phyloP scores from a whole-genome alignment of 2,329 filamentous ascomycete species.

The Fusarium napiforme region DNA sequence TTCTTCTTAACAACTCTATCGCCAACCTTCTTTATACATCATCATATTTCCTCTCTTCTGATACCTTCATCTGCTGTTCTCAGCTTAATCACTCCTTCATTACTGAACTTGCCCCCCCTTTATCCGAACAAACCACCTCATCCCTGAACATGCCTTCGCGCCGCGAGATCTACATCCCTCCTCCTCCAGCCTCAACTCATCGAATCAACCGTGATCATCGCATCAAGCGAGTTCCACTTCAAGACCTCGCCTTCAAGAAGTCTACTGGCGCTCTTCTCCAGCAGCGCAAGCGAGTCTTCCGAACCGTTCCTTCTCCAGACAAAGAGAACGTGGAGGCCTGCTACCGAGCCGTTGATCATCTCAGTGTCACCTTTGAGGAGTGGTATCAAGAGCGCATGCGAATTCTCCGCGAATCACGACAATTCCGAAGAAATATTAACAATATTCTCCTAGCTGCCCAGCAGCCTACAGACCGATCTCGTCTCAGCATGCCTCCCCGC shows the following conservation, averaged over 20 bases:
- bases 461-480: conserved; percentile 42
- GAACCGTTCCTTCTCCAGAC: conserved; percentile 40
- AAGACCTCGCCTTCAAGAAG: conserved; percentile 41
- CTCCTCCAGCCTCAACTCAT: neutral
- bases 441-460: conserved; percentile 44
- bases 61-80: neutral
- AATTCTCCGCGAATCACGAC: neutral
- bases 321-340: conserved; percentile 45
- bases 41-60: neutral
- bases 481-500: conserved; percentile 51
- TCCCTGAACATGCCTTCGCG: conserved; percentile 29
- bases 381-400: conserved; percentile 1
- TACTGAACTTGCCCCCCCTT: neutral
- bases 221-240: conserved; percentile 43
- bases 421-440: conserved; percentile 15
- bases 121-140: neutral
- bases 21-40: neutral
- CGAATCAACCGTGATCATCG: conserved; percentile 9
- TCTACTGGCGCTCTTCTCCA: conserved; percentile 34
- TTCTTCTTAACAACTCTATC: neutral
- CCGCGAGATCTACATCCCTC: neutral
- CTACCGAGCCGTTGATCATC: conserved; percentile 26
- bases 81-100: neutral
- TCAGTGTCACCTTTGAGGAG: conserved; percentile 8
- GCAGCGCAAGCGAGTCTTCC: conserved; percentile 33